Evolutionary conservation across 306 rosid species (phyloP).

Genomic region (Dryas octopetala): DNA sequence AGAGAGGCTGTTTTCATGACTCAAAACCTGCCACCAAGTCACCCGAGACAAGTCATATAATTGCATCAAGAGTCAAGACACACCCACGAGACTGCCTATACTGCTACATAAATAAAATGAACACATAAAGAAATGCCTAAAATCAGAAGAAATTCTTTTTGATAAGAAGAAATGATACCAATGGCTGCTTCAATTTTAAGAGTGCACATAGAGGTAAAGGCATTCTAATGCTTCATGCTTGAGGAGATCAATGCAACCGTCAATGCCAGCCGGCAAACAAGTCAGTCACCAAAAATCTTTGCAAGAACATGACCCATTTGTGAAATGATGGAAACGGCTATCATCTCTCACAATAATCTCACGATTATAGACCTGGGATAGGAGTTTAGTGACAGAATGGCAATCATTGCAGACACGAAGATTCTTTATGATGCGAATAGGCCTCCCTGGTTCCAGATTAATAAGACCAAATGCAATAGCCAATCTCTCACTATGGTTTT

Average conservation of each 20-base stretch:
- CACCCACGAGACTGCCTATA: conserved; percentile 1
- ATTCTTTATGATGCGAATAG: conserved; percentile 55
- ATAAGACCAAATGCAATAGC: conserved; percentile 63
- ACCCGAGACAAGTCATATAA: background rate
- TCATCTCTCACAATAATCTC: conserved; percentile 63
- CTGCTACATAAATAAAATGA: background rate
- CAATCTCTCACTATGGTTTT: conserved; percentile 59
- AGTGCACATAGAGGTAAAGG: background rate
- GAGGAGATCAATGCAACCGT: background rate
- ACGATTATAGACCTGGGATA: conserved; percentile 44
- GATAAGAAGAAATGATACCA: conserved; percentile 7
- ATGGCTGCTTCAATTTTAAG: background rate
- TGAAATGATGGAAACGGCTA: conserved; percentile 65
- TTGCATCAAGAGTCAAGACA: background rate
- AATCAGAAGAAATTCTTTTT: background rate
- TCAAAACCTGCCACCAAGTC: background rate
- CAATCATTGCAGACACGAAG: conserved; percentile 62
- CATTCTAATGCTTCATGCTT: background rate
- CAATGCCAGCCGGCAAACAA: background rate
- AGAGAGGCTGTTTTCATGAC: background rate
- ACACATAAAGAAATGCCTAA: background rate
- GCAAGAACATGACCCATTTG: conserved; percentile 60
- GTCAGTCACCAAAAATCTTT: conserved; percentile 57
- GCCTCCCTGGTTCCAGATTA: conserved; percentile 34
- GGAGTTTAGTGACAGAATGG: conserved; percentile 48